Evolutionary conservation across 306 rosid species (phyloP).

Genomic region (Ziziphus jujuba): DNA sequence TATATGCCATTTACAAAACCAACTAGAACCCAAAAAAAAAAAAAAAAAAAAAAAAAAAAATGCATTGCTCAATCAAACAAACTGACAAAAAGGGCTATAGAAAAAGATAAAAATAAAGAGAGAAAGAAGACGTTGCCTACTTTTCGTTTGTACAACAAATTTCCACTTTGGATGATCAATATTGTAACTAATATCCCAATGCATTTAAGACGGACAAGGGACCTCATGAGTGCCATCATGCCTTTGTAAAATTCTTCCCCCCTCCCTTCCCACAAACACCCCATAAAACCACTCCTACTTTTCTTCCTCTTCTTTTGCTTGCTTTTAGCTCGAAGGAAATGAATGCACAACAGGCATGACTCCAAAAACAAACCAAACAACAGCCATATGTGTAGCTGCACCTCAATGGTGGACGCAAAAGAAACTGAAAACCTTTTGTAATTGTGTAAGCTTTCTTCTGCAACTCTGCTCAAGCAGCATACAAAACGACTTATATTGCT

Average conservation of each 20-base stretch:
- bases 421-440: conserved; percentile 20
- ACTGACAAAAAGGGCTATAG: conserved; percentile 1
- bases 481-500: conserved; percentile 19
- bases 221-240: conserved; percentile 5
- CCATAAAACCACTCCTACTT: not conserved
- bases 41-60: conserved; percentile 10
- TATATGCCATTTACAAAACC: conserved; percentile 15
- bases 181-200: conserved; percentile 8
- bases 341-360: conserved; percentile 19
- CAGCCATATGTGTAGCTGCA: conserved; percentile 17
- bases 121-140: not conserved
- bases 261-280: not conserved
- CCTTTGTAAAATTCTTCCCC: conserved; percentile 12
- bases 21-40: conserved; percentile 2
- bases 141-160: not conserved
- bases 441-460: conserved; percentile 35
- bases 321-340: conserved; percentile 9
- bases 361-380: conserved; percentile 26
- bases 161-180: not conserved
- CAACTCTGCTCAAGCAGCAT: conserved; percentile 30
- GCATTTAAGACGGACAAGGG: conserved; percentile 11
- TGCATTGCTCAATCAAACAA: conserved; percentile 8
- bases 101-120: not conserved
- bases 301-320: not conserved
- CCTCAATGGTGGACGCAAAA: conserved; percentile 8